Evolutionary conservation across 352 stramenopile species (phyloP).

Genomic region (Phytophthora sp.): DNA sequence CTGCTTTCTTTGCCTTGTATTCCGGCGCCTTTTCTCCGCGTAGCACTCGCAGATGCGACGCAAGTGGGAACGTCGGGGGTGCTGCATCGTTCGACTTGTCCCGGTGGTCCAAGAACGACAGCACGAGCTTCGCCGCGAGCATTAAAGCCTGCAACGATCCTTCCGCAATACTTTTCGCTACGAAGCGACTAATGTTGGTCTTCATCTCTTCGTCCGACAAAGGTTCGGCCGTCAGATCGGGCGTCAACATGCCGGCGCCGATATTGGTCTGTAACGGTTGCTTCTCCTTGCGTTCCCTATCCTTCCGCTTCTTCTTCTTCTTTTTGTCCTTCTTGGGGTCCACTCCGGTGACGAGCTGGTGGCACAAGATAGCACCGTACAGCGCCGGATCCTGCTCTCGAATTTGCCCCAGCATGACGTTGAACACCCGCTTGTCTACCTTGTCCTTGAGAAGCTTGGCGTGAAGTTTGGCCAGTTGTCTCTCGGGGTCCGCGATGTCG

Average conservation of each 20-base stretch:
- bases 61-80: conserved; percentile 51
- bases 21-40: conserved; percentile 71
- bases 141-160: conserved; percentile 77
- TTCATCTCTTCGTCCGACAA: conserved; percentile 61
- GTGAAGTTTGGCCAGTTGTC: conserved; percentile 55
- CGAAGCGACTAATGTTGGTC: conserved; percentile 75
- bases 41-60: conserved; percentile 76
- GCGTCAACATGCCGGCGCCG: conserved; percentile 65
- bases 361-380: conserved; percentile 85
- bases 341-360: conserved; percentile 81
- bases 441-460: conserved; percentile 65
- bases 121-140: conserved; percentile 72
- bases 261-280: conserved; percentile 39
- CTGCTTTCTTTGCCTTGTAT: conserved; percentile 33
- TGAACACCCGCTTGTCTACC: conserved; percentile 82
- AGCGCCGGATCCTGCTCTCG: conserved; percentile 82
- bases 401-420: conserved; percentile 74
- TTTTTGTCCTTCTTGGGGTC: conserved; percentile 83
- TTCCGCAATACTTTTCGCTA: conserved; percentile 78
- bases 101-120: conserved; percentile 51
- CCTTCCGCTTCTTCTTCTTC: conserved; percentile 88
- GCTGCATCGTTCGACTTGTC: conserved; percentile 19
- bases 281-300: conserved; percentile 81
- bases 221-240: conserved; percentile 67
- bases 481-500: conserved; percentile 49